Conservation (phyloP, 2,329 filamentous ascomycete genomes). For the Stylonectria norvegica region DNA sequence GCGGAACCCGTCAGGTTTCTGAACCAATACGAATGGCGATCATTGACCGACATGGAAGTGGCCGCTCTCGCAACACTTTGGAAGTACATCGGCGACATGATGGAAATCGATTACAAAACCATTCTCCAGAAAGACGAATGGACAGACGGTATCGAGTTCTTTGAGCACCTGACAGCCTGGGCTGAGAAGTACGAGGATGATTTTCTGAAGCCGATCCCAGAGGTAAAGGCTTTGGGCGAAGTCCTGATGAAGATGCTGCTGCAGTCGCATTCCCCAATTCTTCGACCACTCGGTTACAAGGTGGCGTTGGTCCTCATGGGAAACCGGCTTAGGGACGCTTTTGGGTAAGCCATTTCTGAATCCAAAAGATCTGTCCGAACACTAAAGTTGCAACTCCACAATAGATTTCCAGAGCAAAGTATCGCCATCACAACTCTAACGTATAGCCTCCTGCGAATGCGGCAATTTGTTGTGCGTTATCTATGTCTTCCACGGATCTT, state of each 20-base stretch:
- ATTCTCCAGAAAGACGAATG: conserved; percentile 38
- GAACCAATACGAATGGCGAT: conserved; percentile 65
- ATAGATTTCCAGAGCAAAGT: conserved; percentile 43
- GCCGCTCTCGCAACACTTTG: conserved; percentile 67
- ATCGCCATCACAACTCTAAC: conserved; percentile 38
- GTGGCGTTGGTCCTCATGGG: conserved; percentile 60
- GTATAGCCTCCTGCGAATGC: conserved; percentile 45
- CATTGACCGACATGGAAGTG: conserved; percentile 61
- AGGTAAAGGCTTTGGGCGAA: conserved; percentile 52
- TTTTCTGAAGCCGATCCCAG: conserved; percentile 52
- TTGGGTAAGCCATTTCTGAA: conserved; percentile 52
- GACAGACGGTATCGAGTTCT: conserved; percentile 51
- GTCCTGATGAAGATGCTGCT: conserved; percentile 60
- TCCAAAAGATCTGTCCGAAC: not conserved
- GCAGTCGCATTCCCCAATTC: conserved; percentile 46
- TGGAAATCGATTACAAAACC: conserved; percentile 56
- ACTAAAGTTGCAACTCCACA: conserved; percentile 11
- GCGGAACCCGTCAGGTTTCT: conserved; percentile 64
- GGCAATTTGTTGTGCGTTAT: conserved; percentile 55
- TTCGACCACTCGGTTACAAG: conserved; percentile 46
- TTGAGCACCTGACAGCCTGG: conserved; percentile 47
- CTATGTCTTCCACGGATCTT: conserved; percentile 56
- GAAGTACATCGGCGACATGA: conserved; percentile 67
- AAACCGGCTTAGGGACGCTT: conserved; percentile 59
- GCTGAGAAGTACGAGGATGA: conserved; percentile 55